Evolutionary conservation across 257 asterid genomes (phyloP), one percentile per base, ranked within the genome.

Genomic region (Fraxinus anomala): DNA sequence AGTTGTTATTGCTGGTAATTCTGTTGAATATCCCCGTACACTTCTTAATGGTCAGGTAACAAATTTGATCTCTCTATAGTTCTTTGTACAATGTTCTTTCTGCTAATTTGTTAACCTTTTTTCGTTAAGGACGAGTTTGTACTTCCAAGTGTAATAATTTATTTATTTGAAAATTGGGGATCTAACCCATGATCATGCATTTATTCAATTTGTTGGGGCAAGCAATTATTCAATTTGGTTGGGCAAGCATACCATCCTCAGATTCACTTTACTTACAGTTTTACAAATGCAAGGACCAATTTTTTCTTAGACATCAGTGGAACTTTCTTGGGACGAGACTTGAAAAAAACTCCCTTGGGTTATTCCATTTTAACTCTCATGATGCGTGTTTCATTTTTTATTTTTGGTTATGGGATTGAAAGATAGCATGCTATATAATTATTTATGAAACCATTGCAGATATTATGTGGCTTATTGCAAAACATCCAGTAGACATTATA

Each of bases 1-100:
- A 79, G 94, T 93, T 75, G 91, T 96, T 80, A 80, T 96, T 26
- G 98, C 97, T 81, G 98, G 99, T 74, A 89, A 96, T 83, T 96
- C 96, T 81, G 91, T 93, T 67, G 95, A 93, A 74, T 76, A 86
- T 74, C 89, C 97, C 63, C 89, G 80, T 7, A 97, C 91, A 77
- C 91, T 91, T 85, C 89, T 93, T 75, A 91, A 92, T 74, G 97
- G 97, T 76, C 99, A 93, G 99, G 99, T 95, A 87, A 66, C 51
- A 36, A 63, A 56, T 59, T 79, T 82, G 37, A 21, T 67, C 51
- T 63, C 59, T 69, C 65, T 33, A 37, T 59, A 21, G n/a, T 78
- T 39, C 56, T 72, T 16, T 37, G 39, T 31, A 80, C 59, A 59
- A 9, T 75, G 23, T 72, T 72, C 49, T 73, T 74, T 81, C 75